Evolutionary conservation across 2,329 filamentous ascomycete genomes (phyloP).

Genomic region (Diaporthe sp.): DNA sequence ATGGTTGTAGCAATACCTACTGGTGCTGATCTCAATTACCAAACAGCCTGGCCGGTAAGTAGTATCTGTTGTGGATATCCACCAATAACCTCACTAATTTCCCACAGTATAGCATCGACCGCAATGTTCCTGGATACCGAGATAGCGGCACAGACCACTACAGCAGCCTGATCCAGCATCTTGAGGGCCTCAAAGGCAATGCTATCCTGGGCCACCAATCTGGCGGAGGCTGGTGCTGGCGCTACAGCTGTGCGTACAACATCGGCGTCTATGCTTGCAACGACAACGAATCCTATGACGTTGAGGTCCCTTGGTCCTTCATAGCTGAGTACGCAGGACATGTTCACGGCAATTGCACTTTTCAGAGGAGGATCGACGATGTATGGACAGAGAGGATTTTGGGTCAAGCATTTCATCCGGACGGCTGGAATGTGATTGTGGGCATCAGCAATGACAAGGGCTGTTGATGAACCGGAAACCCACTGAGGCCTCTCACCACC

Average conservation of each 20-base stretch:
- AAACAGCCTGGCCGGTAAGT: neutral
- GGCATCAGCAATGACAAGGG: neutral
- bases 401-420: neutral
- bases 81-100: neutral
- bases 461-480: neutral
- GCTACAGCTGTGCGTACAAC: constrained; percentile 8
- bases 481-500: neutral
- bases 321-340: neutral
- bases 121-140: neutral
- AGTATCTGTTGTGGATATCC: neutral
- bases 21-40: neutral
- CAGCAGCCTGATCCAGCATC: neutral
- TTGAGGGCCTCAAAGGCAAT: neutral
- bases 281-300: constrained; percentile 18
- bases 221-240: constrained; percentile 8
- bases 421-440: constrained; percentile 1
- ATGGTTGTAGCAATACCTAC: neutral
- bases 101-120: neutral
- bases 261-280: constrained; percentile 27
- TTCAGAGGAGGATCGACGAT: neutral
- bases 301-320: neutral
- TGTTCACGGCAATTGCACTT: too few species aligned
- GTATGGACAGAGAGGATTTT: neutral
- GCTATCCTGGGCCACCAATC: constrained; percentile 12
- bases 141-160: neutral